Percentiles rank a stretch among this genome's conserved stretches.
Evolutionary conservation across 805 yeast genomes (phyloP).

Genomic region (Yarrowia keelungensis): DNA sequence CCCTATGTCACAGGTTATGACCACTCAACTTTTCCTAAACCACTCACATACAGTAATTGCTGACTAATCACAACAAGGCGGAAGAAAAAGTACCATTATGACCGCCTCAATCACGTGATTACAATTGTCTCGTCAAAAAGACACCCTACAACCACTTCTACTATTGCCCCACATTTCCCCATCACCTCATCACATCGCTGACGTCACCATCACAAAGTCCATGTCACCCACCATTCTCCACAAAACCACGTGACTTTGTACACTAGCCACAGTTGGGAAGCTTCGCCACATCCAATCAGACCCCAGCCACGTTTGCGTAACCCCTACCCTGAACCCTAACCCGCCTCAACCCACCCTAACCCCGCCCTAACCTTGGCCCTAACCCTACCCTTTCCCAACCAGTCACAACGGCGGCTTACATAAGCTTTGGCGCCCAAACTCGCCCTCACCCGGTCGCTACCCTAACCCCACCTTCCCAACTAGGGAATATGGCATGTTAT

Average conservation of each 20-base stretch:
- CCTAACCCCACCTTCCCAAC: slow-evolving; percentile 1
- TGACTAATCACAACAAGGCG: not conserved
- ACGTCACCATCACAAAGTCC: too few species aligned
- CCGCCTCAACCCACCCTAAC: not conserved
- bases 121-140: not conserved
- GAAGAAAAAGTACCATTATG: too few species aligned
- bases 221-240: too few species aligned
- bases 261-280: slow-evolving; percentile 9
- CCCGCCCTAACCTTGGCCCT: not conserved
- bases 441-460: not conserved
- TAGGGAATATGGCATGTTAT: slow-evolving; percentile 23
- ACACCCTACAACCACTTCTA: too few species aligned
- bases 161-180: too few species aligned
- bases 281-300: not conserved
- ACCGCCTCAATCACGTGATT: not conserved
- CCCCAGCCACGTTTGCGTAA: not conserved
- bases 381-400: not conserved
- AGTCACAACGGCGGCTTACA: slow-evolving; percentile 3
- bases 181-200: too few species aligned
- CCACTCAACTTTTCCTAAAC: not conserved
- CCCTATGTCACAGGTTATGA: slow-evolving; percentile 9
- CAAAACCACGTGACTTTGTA: too few species aligned
- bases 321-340: not conserved
- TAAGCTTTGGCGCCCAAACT: not conserved
- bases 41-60: not conserved